Evolutionary conservation across 345 rosid species (phyloP), one percentile per base, ranked within the genome.

Genomic region (Sonneratia caseolaris): DNA sequence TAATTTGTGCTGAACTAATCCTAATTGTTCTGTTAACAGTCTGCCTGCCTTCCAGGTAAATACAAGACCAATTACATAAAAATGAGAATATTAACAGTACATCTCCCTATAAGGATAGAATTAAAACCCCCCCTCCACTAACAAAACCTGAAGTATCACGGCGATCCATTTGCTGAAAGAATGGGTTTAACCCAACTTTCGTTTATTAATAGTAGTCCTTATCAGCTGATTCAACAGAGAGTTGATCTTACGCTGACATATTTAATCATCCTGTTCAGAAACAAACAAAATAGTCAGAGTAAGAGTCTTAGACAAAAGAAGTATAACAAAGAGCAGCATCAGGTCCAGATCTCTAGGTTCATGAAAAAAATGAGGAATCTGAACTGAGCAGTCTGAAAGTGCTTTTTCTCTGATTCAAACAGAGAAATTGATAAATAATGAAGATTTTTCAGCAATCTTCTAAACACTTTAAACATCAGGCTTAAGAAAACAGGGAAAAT

Each of bases 141-240:
- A 94, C 99, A 70, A 94, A 94, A 73, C 99, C 99, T 67, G 97
- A 94, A 9, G 97, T 92, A 73, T 94, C 99, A 21, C 89, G 73
- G 43, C 87, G 84, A 77, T 84, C 87, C 87, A 84, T 84, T 70
- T 70, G 56, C 74, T 79, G 65, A 56, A 68, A 53, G 67, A 36
- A 51, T 22, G n/a, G 40, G 37, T 4, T 45, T 64, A 51, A 18
- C 24, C 27, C 21, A 55, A 45, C 59, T 43, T 47, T 9, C 24
- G 51, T 37, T 35, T 24, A 64, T 0, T 4, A 48, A 1, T 19
- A 42, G 3, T n/a, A 27, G 9, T 36, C 36, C 43, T 49, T 22
- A 11, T 38, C 16, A 14, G 11, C 24, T 38, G 68, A 43, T 49
- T 15, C 35, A 32, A 43, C 19, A 27, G 19, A 43, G 36, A 45